A percentile compares a stretch with the other conserved stretches of the same genome.
phyloP scores from a whole-genome alignment of 2,329 filamentous ascomycete species.

The Zymoseptoria crescenta region DNA sequence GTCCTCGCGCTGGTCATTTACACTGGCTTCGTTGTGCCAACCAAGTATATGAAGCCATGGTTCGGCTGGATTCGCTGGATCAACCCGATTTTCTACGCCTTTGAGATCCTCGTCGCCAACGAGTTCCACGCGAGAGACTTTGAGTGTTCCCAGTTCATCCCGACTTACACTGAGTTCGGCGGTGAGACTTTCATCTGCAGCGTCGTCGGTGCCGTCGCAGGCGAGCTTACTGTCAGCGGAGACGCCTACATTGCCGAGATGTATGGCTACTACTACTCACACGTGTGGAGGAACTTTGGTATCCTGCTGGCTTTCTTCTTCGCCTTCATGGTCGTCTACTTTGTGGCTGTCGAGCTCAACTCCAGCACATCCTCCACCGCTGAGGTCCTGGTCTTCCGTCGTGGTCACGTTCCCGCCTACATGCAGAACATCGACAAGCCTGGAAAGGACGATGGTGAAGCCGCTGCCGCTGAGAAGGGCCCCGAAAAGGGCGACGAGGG shows the following conservation, averaged over 20 bases:
- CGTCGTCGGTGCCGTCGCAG: constrained; percentile 32
- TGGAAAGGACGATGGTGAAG: constrained; percentile 31
- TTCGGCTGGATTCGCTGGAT: constrained; percentile 37
- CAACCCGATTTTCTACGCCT: constrained; percentile 59
- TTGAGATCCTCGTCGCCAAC: constrained; percentile 52
- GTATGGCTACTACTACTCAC: constrained; percentile 36
- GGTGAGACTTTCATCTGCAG: constrained; percentile 33
- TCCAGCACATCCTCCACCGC: constrained; percentile 55
- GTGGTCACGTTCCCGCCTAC: constrained; percentile 37
- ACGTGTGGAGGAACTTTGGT: constrained; percentile 54
- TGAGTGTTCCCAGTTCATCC: constrained; percentile 32
- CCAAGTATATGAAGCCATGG: constrained; percentile 46
- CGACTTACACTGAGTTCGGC: constrained; percentile 28
- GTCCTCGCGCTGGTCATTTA: constrained; percentile 55
- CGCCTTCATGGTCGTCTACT: constrained; percentile 57
- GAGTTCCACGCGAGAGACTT: constrained; percentile 39
- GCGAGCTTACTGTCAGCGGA: constrained; percentile 32
- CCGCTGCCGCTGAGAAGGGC: constrained; percentile 23
- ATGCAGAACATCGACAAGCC: constrained; percentile 27
- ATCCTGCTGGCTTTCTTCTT: constrained; percentile 58
- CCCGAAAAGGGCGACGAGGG: constrained; percentile 19
- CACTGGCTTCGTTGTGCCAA: constrained; percentile 40
- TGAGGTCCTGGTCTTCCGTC: constrained; percentile 59
- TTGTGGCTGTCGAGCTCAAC: constrained; percentile 57
- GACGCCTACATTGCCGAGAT: constrained; percentile 28